A percentile compares a stretch with the other conserved stretches of the same genome.
Evolutionary conservation across 768 basidiomycete species (phyloP).

Genomic region (Amylocystis lapponica): DNA sequence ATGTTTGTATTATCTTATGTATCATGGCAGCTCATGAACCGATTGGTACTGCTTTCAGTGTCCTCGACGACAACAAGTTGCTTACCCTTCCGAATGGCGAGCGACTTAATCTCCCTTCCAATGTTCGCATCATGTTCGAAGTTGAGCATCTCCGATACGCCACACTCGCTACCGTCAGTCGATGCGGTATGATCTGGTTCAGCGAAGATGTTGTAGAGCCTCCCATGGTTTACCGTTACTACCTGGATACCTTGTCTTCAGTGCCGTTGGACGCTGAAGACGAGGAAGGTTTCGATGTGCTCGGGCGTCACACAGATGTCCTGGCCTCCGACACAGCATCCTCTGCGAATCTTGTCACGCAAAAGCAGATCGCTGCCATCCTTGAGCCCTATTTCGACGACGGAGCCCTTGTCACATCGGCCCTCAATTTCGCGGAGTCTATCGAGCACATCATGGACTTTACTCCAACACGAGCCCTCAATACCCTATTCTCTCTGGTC

Average conservation of each 20-base stretch:
- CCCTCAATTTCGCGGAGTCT: slow-evolving; percentile 74
- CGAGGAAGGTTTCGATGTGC: slow-evolving; percentile 61
- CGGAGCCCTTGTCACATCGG: slow-evolving; percentile 75
- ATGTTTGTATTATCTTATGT: slow-evolving; percentile 14
- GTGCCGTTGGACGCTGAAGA: slow-evolving; percentile 86
- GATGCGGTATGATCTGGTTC: slow-evolving; percentile 99
- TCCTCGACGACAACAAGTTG: slow-evolving; percentile 97
- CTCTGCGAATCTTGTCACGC: slow-evolving; percentile 64
- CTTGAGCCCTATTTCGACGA: slow-evolving; percentile 79
- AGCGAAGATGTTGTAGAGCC: slow-evolving; percentile 93
- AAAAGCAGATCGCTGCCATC: slow-evolving; percentile 67
- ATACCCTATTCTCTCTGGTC: slow-evolving; percentile 93
- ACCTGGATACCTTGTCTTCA: slow-evolving; percentile 70
- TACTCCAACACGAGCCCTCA: slow-evolving; percentile 83
- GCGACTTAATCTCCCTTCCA: slow-evolving; percentile 91
- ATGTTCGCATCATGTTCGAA: slow-evolving; percentile 99
- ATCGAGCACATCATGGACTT: slow-evolving; percentile 99
- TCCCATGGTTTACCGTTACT: slow-evolving; percentile 86
- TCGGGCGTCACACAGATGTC: slow-evolving; percentile 54
- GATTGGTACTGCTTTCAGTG: no score
- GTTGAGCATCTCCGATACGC: slow-evolving; percentile 97
- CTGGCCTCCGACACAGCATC: slow-evolving; percentile 40
- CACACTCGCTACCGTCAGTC: slow-evolving; percentile 96
- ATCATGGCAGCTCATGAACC: no score
- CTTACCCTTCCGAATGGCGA: slow-evolving; percentile 97